A percentile compares a stretch with the other conserved stretches of the same genome.
These are phyloP conservation scores for Helianthus annuus DNA, from an alignment of 129 eudicot species.

Conservation along the genomic window HanXRQr2.0-SUNRISE NC_035438.2:44817605-44818104, in stretches of 20 bases:
- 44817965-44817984: slow-evolving; percentile 51
- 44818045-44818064: slow-evolving; percentile 67
- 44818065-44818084: slow-evolving; percentile 74
- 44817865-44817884: slow-evolving; percentile 76
- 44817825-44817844: slow-evolving; percentile 72
- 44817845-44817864: slow-evolving; percentile 67
- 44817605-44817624: slow-evolving; percentile 9
- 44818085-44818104: slow-evolving; percentile 75
- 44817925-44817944: slow-evolving; percentile 56
- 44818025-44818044: slow-evolving; percentile 74
- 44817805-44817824: slow-evolving; percentile 91
- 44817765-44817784: slow-evolving; percentile 57
- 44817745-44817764: slow-evolving; percentile 14
- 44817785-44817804: slow-evolving; percentile 52
- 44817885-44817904: slow-evolving; percentile 80
- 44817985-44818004: slow-evolving; percentile 49
- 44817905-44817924: slow-evolving; percentile 56
- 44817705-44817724: slow-evolving; percentile 6
- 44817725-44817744: slow-evolving; percentile 20
- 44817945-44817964: slow-evolving; percentile 60
- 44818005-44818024: slow-evolving; percentile 67
- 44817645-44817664: slow-evolving; percentile 11
- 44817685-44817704: background rate
- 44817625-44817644: too few relatives aligned
- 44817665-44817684: slow-evolving; percentile 1